A percentile compares a stretch with the other conserved stretches of the same genome.
Conservation (phyloP, 2,329 filamentous ascomycete genomes). For the Aureobasidium leucospermi region DNA sequence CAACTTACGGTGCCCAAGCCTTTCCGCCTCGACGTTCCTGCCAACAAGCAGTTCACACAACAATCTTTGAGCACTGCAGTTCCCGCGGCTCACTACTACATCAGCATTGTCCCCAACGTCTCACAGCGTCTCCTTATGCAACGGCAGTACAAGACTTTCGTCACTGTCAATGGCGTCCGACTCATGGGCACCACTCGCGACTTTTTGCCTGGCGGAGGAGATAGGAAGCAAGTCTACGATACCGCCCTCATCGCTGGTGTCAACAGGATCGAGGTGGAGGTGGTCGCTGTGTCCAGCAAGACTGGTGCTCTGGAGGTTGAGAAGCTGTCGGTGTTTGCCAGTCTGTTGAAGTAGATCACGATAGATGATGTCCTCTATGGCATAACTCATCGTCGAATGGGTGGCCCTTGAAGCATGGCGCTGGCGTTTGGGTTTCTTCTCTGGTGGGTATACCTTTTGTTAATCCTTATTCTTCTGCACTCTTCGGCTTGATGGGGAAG, state of each 20-base stretch:
- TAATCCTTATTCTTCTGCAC: not conserved
- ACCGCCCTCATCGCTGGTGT: slow-evolving; percentile 62
- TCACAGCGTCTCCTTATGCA: slow-evolving; percentile 43
- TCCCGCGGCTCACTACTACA: slow-evolving; percentile 57
- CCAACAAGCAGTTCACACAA: slow-evolving; percentile 58
- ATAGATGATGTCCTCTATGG: not conserved
- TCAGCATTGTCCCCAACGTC: slow-evolving; percentile 64
- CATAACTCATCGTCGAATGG: too few species aligned
- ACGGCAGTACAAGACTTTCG: slow-evolving; percentile 70
- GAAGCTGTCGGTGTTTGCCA: slow-evolving; percentile 67
- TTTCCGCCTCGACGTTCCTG: slow-evolving; percentile 56
- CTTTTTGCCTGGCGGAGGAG: slow-evolving; percentile 30
- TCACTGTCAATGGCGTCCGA: slow-evolving; percentile 58
- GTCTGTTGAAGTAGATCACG: slow-evolving; percentile 39
- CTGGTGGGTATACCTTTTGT: slow-evolving; percentile 5
- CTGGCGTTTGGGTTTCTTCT: not conserved
- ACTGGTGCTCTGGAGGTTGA: slow-evolving; percentile 59
- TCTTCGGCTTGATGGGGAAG: not conserved
- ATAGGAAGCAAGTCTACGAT: slow-evolving; percentile 64
- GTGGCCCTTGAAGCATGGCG: too few species aligned
- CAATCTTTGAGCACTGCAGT: slow-evolving; percentile 68
- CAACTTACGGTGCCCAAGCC: slow-evolving; percentile 52
- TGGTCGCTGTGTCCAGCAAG: slow-evolving; percentile 57
- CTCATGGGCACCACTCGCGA: slow-evolving; percentile 46
- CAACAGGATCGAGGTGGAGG: slow-evolving; percentile 71